These are phyloP conservation scores for Amphirosellinia nigrospora DNA, from an alignment of 495 filamentous ascomycete genomes.

Conservation along the genomic window DNA sequence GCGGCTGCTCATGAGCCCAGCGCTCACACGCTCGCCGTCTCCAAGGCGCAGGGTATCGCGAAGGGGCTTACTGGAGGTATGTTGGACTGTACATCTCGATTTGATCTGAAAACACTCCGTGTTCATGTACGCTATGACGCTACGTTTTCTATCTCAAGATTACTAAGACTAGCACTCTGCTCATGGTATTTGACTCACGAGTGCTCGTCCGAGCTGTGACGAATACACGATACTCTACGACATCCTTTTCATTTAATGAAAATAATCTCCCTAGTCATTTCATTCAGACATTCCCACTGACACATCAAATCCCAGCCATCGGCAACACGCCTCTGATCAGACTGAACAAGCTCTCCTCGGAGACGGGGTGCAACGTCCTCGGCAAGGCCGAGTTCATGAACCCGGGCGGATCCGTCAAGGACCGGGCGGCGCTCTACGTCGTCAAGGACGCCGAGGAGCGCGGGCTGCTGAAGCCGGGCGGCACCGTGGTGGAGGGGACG, in stretches of 20 bases:
- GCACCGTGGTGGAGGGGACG: constrained; percentile 95
- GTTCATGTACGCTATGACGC: too few species aligned
- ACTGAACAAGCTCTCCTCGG: constrained; percentile 82
- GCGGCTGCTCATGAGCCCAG: constrained; percentile 38
- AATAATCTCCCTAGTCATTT: background rate
- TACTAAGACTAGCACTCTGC: background rate
- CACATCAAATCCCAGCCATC: constrained; percentile 73
- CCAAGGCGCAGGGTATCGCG: constrained; percentile 81
- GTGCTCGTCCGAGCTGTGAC: background rate
- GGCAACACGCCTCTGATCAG: constrained; percentile 96
- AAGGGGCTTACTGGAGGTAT: constrained; percentile 88
- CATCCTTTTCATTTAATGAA: background rate
- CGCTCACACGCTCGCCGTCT: constrained; percentile 58
- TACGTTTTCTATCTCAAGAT: too few species aligned
- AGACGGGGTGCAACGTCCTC: constrained; percentile 92
- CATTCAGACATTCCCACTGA: background rate
- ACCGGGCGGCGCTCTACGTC: constrained; percentile 93
- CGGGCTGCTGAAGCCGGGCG: constrained; percentile 80
- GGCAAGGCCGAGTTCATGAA: constrained; percentile 99
- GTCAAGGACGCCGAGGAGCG: constrained; percentile 91
- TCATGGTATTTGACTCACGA: background rate
- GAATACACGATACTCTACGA: background rate
- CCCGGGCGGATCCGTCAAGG: constrained; percentile 94
- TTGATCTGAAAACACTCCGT: background rate
- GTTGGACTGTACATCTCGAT: constrained; percentile 6